Percentiles rank a stretch among this genome's conserved stretches.
These are phyloP conservation scores for Pseudocercospora cruenta DNA, from an alignment of 2,329 filamentous ascomycete species.

Conservation along the genomic window DNA sequence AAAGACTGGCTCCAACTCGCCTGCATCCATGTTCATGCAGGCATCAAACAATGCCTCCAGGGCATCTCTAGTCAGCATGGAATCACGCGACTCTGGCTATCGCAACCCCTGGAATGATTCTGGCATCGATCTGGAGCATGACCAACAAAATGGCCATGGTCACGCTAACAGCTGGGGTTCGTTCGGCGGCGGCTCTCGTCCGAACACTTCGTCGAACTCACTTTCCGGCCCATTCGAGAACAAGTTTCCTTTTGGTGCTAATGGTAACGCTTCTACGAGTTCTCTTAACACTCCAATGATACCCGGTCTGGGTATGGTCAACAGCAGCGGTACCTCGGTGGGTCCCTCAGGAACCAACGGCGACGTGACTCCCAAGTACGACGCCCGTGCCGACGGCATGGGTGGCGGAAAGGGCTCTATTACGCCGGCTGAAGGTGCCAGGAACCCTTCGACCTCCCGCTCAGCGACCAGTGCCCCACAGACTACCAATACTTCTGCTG, in stretches of 20 bases:
- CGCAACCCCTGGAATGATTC: slow-evolving; percentile 98
- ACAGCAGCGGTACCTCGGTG: slow-evolving; percentile 22
- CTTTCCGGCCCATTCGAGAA: slow-evolving; percentile 64
- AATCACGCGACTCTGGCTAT: slow-evolving; percentile 92
- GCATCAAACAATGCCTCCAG: slow-evolving; percentile 89
- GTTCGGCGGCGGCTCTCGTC: slow-evolving; percentile 59
- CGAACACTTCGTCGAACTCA: slow-evolving; percentile 66
- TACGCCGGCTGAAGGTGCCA: slow-evolving; percentile 24
- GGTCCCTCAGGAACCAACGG: slow-evolving; percentile 31
- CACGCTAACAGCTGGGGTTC: slow-evolving; percentile 53
- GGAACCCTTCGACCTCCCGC: slow-evolving; percentile 27
- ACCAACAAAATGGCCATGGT: slow-evolving; percentile 48
- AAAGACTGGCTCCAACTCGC: slow-evolving; percentile 86
- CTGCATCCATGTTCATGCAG: slow-evolving; percentile 77
- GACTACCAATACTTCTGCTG: slow-evolving; percentile 27
- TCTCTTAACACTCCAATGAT: slow-evolving; percentile 44
- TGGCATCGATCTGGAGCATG: slow-evolving; percentile 92
- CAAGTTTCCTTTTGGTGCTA: slow-evolving; percentile 65
- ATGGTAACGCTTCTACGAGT: slow-evolving; percentile 43
- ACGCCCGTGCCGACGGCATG: slow-evolving; percentile 29
- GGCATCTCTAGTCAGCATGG: slow-evolving; percentile 92
- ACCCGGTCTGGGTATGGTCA: slow-evolving; percentile 43
- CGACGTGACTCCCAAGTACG: slow-evolving; percentile 42
- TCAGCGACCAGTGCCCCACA: slow-evolving; percentile 26
- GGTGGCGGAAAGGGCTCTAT: slow-evolving; percentile 29